Evolutionary conservation across 2,329 filamentous ascomycete genomes (phyloP), one percentile per base, ranked within the genome.

Genomic region (Ceratocystis lukuohia): DNA sequence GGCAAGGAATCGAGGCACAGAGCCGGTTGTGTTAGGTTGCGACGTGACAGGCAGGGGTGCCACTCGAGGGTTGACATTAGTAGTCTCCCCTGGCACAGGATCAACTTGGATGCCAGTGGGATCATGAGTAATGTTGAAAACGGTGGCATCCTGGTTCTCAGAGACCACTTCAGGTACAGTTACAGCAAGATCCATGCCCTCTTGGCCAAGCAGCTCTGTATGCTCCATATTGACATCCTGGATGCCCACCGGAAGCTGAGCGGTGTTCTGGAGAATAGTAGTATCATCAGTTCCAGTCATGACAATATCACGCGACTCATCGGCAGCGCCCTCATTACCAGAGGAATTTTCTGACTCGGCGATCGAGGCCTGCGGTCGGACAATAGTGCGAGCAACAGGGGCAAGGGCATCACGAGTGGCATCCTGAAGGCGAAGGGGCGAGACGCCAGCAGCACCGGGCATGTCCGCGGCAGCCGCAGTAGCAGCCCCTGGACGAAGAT

Each of bases 81-180:
- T 85, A 6, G 81, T 79, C 0, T 84, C 82, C 57, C 88, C 86
- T 2, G 87, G 83, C 44, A 84, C 82, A 67, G 84, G 85, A 71
- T 87, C 85, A 67, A 93, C 87, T 75, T 90, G 96, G 62, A 90
- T 91, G 72, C 96, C 91, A 45, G 88, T 84, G 61, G 87, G 87
- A 65, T 89, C 87, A 75, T 96, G 93, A 5, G 89, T 91, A 71
- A 96, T 95, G 76, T 96, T 95, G 76, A 97, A 96, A 0, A 91
- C 91, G 66, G 93, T 91, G 12, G 89, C 84, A 71, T 95, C 90
- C 71, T 91, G 88, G n/a, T 86, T 84, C 71, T 94, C 91, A 0
- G 91, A 92, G 2, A 88, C 88, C 44, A 88, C 88, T 1, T 88
- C 88, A 6, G 90, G 88, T 2, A 86, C 82, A 1, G 88, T 84